A percentile compares a stretch with the other conserved stretches of the same genome.
These are phyloP conservation scores for Tuber borchii DNA, from an alignment of 495 filamentous ascomycete genomes.

Conservation along the genomic window DNA sequence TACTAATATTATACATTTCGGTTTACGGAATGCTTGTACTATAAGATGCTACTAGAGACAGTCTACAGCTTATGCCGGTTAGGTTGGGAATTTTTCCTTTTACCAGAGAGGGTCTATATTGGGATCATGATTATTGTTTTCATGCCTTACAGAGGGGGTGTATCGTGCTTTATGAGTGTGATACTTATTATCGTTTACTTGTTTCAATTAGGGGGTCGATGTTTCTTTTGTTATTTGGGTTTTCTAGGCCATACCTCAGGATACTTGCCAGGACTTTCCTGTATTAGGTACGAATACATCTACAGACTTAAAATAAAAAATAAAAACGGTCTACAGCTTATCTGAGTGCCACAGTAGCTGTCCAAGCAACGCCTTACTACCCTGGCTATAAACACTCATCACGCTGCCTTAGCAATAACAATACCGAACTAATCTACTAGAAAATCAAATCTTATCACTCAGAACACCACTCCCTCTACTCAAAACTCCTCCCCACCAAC, in stretches of 20 bases:
- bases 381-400: background rate
- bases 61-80: background rate
- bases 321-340: background rate
- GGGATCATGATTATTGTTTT: too few species aligned
- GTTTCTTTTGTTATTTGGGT: too few species aligned
- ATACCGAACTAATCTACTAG: background rate
- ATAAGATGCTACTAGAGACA: background rate
- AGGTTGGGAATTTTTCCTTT: too few species aligned
- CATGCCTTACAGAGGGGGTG: too few species aligned
- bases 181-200: too few species aligned
- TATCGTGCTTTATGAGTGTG: too few species aligned
- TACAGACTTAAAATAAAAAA: too few species aligned
- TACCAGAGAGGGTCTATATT: too few species aligned
- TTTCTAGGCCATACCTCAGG: too few species aligned
- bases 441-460: background rate
- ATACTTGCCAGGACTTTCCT: too few species aligned
- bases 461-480: background rate
- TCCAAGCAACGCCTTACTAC: background rate
- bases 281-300: too few species aligned
- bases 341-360: background rate
- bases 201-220: too few species aligned
- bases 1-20: background rate
- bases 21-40: background rate
- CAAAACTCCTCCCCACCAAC: background rate
- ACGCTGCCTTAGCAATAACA: background rate